These are phyloP conservation scores for Calonectria henricotiae DNA, from an alignment of 2,329 filamentous ascomycete species.

Conservation along the genomic window DNA sequence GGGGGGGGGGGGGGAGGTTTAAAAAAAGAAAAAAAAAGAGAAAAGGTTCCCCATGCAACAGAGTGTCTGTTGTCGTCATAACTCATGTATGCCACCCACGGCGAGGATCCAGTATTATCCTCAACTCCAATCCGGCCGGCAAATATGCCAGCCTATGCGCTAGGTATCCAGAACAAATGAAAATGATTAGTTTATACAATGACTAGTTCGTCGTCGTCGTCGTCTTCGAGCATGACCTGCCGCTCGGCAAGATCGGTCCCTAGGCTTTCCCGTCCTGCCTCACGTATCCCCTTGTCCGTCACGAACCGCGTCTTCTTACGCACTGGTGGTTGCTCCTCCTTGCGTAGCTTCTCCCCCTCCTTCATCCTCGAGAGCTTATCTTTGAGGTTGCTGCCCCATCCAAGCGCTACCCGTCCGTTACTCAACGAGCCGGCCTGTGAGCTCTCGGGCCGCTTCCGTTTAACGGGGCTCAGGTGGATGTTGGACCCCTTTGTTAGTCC, in stretches of 20 bases:
- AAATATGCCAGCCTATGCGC: constrained; percentile 47
- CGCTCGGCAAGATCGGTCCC: constrained; percentile 66
- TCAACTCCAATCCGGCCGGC: constrained; percentile 45
- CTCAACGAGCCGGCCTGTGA: constrained; percentile 54
- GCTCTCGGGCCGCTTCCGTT: constrained; percentile 72
- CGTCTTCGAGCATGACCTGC: constrained; percentile 61
- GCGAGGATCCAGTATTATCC: constrained; percentile 37
- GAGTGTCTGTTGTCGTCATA: constrained; percentile 47
- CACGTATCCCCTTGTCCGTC: constrained; percentile 83
- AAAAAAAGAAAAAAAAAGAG: constrained; percentile 32
- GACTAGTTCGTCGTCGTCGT: constrained; percentile 70
- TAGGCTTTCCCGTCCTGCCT: constrained; percentile 83
- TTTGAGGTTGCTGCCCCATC: constrained; percentile 72
- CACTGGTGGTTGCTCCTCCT: constrained; percentile 62
- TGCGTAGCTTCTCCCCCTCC: constrained; percentile 69
- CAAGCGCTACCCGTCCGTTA: constrained; percentile 59
- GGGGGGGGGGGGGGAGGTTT: constrained; percentile 2
- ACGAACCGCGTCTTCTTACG: constrained; percentile 86
- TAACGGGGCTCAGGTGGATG: constrained; percentile 73
- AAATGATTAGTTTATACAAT: constrained; percentile 59
- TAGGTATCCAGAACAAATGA: constrained; percentile 37
- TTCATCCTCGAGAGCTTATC: constrained; percentile 76
- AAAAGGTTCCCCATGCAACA: constrained; percentile 31
- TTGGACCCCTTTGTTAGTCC: constrained; percentile 60
- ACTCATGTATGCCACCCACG: constrained; percentile 41